phyloP scores from a whole-genome alignment of 2,329 filamentous ascomycete genomes.

The Trichoderma harzianum region DNA sequence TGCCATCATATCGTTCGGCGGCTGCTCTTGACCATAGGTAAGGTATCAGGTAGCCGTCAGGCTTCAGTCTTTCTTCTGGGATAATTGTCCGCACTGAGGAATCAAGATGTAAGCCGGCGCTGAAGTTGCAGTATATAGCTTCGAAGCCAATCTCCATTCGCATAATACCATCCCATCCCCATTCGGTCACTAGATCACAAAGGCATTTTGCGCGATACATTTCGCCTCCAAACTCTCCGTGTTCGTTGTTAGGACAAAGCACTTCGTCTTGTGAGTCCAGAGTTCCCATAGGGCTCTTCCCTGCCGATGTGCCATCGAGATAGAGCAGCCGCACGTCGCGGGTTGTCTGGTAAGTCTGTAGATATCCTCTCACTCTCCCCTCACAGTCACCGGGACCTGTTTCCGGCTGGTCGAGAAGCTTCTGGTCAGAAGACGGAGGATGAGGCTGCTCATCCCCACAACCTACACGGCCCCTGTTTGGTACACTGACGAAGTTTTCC shows the following conservation, averaged over 20 bases:
- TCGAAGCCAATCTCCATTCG: constrained; percentile 70
- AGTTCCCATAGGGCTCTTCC: constrained; percentile 62
- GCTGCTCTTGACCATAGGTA: constrained; percentile 43
- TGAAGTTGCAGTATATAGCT: constrained; percentile 65
- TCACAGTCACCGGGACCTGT: neutral
- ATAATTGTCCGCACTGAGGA: constrained; percentile 30
- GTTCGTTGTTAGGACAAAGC: constrained; percentile 43
- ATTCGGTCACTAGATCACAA: constrained; percentile 51
- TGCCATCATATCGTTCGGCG: constrained; percentile 44
- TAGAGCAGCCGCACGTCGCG: constrained; percentile 61
- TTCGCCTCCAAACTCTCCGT: constrained; percentile 39
- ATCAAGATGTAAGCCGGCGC: constrained; percentile 38
- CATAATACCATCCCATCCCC: constrained; percentile 63
- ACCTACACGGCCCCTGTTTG: neutral
- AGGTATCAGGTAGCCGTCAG: constrained; percentile 28
- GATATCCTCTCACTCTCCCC: constrained; percentile 46
- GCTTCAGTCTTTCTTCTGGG: constrained; percentile 15
- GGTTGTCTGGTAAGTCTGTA: constrained; percentile 63
- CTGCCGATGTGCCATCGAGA: constrained; percentile 67
- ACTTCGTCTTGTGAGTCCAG: constrained; percentile 65
- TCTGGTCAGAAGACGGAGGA: neutral
- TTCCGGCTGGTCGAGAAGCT: neutral
- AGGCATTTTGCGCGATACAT: constrained; percentile 49
- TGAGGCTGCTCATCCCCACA: neutral
- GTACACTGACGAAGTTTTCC: constrained; percentile 31